Conservation (phyloP, 139 green algal species). For the Micromonas commoda region DNA sequence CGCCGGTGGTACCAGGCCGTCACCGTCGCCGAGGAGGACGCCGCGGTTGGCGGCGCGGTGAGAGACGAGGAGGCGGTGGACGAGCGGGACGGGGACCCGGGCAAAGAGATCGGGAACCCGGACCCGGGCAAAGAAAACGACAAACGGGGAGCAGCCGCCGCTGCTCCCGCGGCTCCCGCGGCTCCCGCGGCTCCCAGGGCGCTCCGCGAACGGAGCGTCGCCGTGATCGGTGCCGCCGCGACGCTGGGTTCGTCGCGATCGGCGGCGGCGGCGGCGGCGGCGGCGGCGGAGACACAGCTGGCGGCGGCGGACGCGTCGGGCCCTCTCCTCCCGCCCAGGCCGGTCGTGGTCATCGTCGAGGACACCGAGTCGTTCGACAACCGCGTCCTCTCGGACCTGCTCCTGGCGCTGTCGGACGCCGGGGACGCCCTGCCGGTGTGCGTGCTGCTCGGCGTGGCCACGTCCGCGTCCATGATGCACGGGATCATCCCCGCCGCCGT, state of each 20-base stretch:
- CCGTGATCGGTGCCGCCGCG: too few species aligned
- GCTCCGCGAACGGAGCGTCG: too few species aligned
- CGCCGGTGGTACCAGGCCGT: too few species aligned
- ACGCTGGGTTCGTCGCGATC: constrained; percentile 31
- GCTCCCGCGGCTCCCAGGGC: too few species aligned
- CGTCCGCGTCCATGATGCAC: constrained; percentile 31
- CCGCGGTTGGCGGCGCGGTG: too few species aligned
- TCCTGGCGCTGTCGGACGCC: constrained; percentile 41
- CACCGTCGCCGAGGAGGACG: too few species aligned
- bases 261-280: constrained; percentile 15
- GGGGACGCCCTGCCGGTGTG: constrained; percentile 34
- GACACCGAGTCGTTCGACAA: constrained; percentile 36
- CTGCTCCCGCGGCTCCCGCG: too few species aligned
- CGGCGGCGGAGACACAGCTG: constrained; percentile 25
- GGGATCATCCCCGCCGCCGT: constrained; percentile 30
- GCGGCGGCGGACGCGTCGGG: constrained; percentile 3
- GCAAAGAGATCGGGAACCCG: too few species aligned
- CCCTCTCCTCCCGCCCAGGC: neutral
- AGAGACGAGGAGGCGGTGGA: too few species aligned
- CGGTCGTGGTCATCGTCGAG: constrained; percentile 51
- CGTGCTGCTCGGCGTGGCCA: constrained; percentile 48
- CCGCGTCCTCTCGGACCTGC: constrained; percentile 37
- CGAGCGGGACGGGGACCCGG: too few species aligned
- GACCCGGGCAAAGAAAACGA: too few species aligned
- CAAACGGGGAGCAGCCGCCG: too few species aligned